phyloP scores from a whole-genome alignment of 257 asterid genomes.

The Catharanthus roseus region DNA sequence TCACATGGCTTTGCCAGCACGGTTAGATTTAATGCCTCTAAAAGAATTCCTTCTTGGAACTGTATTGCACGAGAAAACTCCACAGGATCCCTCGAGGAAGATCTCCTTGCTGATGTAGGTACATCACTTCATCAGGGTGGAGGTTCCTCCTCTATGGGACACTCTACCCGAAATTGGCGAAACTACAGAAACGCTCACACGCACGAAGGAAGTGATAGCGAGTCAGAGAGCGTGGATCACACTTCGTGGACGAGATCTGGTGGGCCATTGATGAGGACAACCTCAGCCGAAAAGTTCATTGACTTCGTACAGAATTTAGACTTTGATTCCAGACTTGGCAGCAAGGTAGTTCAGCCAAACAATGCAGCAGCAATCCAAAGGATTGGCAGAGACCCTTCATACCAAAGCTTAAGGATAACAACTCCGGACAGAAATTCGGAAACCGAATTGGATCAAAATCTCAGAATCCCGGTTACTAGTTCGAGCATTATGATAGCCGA shows the following conservation, averaged over 20 bases:
- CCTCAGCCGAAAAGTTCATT: slow-evolving; percentile 75
- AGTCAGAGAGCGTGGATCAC: slow-evolving; percentile 60
- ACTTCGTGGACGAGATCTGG: slow-evolving; percentile 87
- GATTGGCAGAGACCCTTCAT: slow-evolving; percentile 28
- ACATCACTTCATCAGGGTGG: slow-evolving; percentile 46
- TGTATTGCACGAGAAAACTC: slow-evolving; percentile 83
- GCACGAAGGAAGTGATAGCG: slow-evolving; percentile 80
- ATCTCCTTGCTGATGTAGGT: slow-evolving; percentile 41
- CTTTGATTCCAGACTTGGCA: slow-evolving; percentile 30
- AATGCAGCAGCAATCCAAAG: slow-evolving; percentile 18
- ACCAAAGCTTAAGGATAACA: slow-evolving; percentile 32
- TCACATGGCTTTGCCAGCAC: slow-evolving; percentile 41
- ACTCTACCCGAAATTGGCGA: slow-evolving; percentile 31
- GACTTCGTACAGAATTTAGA: slow-evolving; percentile 73
- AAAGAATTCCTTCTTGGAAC: slow-evolving; percentile 91
- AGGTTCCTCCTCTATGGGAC: neutral
- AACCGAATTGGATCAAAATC: slow-evolving; percentile 41
- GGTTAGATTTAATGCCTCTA: slow-evolving; percentile 58
- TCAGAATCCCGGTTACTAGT: slow-evolving; percentile 18
- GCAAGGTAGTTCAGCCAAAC: slow-evolving; percentile 27
- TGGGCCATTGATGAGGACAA: slow-evolving; percentile 97
- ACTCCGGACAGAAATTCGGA: slow-evolving; percentile 50
- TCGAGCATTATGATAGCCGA: slow-evolving; percentile 62
- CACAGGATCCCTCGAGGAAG: slow-evolving; percentile 86
- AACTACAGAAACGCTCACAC: slow-evolving; percentile 18